Conservation (phyloP, 768 basidiomycete species). For the Tricholoma matsutake region DNA sequence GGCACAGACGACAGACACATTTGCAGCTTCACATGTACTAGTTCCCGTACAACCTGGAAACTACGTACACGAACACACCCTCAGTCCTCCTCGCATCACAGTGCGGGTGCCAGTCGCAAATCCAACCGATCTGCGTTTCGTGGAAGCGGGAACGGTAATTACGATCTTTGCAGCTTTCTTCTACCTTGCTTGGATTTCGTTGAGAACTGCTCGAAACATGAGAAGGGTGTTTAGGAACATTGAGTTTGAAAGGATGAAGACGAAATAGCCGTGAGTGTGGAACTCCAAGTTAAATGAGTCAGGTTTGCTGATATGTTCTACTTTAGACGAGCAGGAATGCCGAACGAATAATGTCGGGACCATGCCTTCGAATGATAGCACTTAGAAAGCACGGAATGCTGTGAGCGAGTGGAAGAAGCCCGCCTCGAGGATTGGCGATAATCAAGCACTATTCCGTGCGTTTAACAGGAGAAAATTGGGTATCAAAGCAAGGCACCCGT, state of each 20-base stretch:
- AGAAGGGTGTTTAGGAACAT: neutral
- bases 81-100: slow-evolving; percentile 7
- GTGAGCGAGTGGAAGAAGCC: too few species aligned
- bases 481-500: too few species aligned
- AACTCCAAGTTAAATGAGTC: too few species aligned
- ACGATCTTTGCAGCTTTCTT: slow-evolving; percentile 38
- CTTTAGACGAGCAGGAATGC: too few species aligned
- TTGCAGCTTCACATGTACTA: neutral
- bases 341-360: too few species aligned
- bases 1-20: slow-evolving; percentile 1
- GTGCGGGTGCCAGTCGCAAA: slow-evolving; percentile 39
- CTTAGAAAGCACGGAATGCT: too few species aligned
- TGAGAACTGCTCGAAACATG: slow-evolving; percentile 17
- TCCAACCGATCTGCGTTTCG: slow-evolving; percentile 31
- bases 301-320: too few species aligned
- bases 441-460: too few species aligned
- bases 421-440: too few species aligned
- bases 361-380: too few species aligned
- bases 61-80: neutral
- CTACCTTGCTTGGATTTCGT: slow-evolving; percentile 31
- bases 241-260: neutral
- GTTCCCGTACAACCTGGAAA: slow-evolving; percentile 17
- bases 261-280: neutral
- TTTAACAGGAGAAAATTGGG: too few species aligned
- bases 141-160: slow-evolving; percentile 40